These are phyloP conservation scores for Ophiobolus disseminans DNA, from an alignment of 2,329 filamentous ascomycete species.

Conservation along the genomic window DNA sequence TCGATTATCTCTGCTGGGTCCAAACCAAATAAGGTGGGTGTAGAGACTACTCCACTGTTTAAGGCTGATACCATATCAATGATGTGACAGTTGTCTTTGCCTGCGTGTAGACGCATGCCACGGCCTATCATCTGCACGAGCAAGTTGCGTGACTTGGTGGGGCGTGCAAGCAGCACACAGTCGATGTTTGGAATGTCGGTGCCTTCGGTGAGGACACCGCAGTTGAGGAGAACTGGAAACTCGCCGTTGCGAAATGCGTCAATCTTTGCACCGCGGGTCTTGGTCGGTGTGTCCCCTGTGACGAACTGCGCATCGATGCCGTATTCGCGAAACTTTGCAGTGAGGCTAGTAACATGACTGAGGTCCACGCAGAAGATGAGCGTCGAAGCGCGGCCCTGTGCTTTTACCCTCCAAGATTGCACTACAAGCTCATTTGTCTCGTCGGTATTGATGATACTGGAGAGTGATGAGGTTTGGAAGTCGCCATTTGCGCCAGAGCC, in stretches of 20 bases:
- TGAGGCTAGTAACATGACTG: constrained; percentile 77
- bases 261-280: constrained; percentile 72
- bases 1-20: constrained; percentile 81
- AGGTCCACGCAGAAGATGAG: constrained; percentile 95
- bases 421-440: constrained; percentile 84
- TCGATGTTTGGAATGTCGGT: constrained; percentile 98
- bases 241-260: constrained; percentile 77
- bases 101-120: constrained; percentile 81
- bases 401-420: constrained; percentile 83
- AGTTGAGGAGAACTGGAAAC: constrained; percentile 91
- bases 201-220: constrained; percentile 94
- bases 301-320: constrained; percentile 86
- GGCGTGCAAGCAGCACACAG: constrained; percentile 85
- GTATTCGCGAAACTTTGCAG: constrained; percentile 74
- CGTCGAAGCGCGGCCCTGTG: constrained; percentile 77
- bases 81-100: constrained; percentile 88
- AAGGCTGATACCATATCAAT: constrained; percentile 95
- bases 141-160: constrained; percentile 90
- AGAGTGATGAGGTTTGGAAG: constrained; percentile 80
- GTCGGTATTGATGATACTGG: constrained; percentile 80
- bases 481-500: constrained; percentile 72
- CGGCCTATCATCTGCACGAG: constrained; percentile 97
- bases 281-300: constrained; percentile 78
- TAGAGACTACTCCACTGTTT: constrained; percentile 83
- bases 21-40: constrained; percentile 90